Conservation (phyloP, 371 early-diverging fungal genomes). For the Lichtheimia hyalospora region DNA sequence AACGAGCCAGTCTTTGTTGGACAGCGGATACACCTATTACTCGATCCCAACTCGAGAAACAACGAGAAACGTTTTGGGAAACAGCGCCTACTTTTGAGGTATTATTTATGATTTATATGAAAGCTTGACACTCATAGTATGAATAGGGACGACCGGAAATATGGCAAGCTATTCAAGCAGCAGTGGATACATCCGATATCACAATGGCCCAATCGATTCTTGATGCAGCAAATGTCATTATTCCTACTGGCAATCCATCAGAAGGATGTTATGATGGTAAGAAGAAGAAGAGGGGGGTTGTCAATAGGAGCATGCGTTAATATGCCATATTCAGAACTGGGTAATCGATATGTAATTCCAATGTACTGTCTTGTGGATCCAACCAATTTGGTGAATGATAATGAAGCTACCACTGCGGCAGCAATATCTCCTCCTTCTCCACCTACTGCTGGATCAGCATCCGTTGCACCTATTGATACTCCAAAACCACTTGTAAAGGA, state of each 20-base stretch:
- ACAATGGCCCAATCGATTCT: constrained; percentile 61
- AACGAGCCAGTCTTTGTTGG: constrained; percentile 33
- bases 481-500: not conserved
- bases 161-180: constrained; percentile 70
- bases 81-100: constrained; percentile 71
- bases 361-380: constrained; percentile 65
- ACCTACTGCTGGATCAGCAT: not conserved
- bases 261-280: constrained; percentile 75
- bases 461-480: too few species aligned
- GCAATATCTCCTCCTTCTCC: not conserved
- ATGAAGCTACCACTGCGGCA: constrained; percentile 3
- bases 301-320: not conserved
- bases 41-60: constrained; percentile 36
- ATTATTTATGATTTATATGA: not conserved
- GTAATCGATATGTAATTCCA: constrained; percentile 68
- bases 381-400: constrained; percentile 43
- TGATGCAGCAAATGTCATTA: constrained; percentile 61
- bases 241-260: constrained; percentile 66
- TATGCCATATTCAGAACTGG: constrained; percentile 45
- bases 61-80: constrained; percentile 74
- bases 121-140: not conserved
- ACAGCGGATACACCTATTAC: constrained; percentile 51
- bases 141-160: constrained; percentile 63
- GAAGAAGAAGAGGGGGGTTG: not conserved
- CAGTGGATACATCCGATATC: constrained; percentile 45